phyloP scores from a whole-genome alignment of 2,329 filamentous ascomycete genomes.

The Calcarisporium arbuscula region DNA sequence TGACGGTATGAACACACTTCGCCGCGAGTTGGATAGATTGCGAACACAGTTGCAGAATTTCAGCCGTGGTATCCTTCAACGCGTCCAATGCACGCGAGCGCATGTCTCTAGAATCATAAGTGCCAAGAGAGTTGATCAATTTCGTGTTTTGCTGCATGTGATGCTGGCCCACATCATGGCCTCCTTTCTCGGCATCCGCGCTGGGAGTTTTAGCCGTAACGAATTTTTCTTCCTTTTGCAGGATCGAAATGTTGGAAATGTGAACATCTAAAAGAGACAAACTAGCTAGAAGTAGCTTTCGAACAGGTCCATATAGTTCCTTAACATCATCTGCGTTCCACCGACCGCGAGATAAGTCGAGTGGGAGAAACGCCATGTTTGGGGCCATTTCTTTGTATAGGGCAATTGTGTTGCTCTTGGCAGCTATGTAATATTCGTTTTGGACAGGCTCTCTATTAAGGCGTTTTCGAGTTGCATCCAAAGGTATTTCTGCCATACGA shows the following conservation, averaged over 20 bases:
- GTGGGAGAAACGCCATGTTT: slow-evolving; percentile 34
- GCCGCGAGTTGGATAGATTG: slow-evolving; percentile 17
- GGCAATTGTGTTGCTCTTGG: slow-evolving; percentile 21
- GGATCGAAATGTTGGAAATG: slow-evolving; percentile 20
- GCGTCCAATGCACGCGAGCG: slow-evolving; percentile 24
- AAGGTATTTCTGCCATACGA: slow-evolving; percentile 21
- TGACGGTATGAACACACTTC: slow-evolving; percentile 19
- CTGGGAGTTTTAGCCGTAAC: slow-evolving; percentile 12
- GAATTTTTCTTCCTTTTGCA: too few relatives aligned
- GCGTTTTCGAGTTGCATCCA: slow-evolving; percentile 22
- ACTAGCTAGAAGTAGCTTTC: slow-evolving; percentile 26
- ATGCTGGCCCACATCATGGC: slow-evolving; percentile 13
- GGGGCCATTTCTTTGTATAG: slow-evolving; percentile 32
- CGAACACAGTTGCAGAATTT: slow-evolving; percentile 17
- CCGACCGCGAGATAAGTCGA: slow-evolving; percentile 38
- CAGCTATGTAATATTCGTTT: slow-evolving; percentile 22
- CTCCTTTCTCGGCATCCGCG: slow-evolving; percentile 11
- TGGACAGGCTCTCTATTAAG: slow-evolving; percentile 14
- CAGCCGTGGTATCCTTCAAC: slow-evolving; percentile 22
- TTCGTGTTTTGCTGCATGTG: slow-evolving; percentile 25
- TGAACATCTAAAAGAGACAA: slow-evolving; percentile 37
- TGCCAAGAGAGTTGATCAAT: slow-evolving; percentile 29
- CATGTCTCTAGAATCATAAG: slow-evolving; percentile 26
- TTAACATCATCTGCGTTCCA: slow-evolving; percentile 39
- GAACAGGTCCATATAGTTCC: slow-evolving; percentile 26